Base-by-base conservation (phyloP, 306 rosid genomes). In the Dalbergia oliveri region DNA sequence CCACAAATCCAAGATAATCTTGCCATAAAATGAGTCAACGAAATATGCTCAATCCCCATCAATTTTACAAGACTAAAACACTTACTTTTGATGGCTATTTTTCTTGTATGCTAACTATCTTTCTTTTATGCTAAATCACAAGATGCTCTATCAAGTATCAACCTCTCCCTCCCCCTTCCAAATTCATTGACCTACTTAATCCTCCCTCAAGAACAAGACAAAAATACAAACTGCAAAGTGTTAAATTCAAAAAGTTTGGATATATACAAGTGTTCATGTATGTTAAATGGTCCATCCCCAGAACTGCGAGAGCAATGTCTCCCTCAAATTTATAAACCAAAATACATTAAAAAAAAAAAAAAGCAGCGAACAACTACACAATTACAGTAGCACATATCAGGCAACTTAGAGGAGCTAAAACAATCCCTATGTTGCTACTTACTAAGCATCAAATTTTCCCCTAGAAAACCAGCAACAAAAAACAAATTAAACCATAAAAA, bases 31-130 rank as follows among this genome's bases (percentile, higher is more conserved):
- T 18, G 65, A 11, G n/a, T 35, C 10, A 2, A 5, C 47, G 21
- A 15, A 66, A 66, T 74, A 14, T 23, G 72, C 18, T 41, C 64
- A 62, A 72, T 39, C 11, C 49, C 43, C n/a, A 39, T 14, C 18
- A 72, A 1, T 34, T 12, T 49, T 72, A 33, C 63, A 26, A 72
- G 26, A 80, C 3, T 49, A 37, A 37, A 64, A 19, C 35, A 66
- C n/a, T n/a, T 4, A 10, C 43, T 16, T 14, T 18, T 50, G 4
- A 3, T 56, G 60, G 49, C 49, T 50, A 58, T 10, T 35, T 67
- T 21, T 51, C 18, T 60, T 51, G 1, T 21, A 21, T 21, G 23
- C 23, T 21, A 26, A 26, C 26, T 3, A 39, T 5, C 63, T 49
- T 58, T 12, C 34, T 21, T 16, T 12, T 35, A 19, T 49, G 19